phyloP scores from a whole-genome alignment of 306 rosid species.

The Quercus mongolica region DNA sequence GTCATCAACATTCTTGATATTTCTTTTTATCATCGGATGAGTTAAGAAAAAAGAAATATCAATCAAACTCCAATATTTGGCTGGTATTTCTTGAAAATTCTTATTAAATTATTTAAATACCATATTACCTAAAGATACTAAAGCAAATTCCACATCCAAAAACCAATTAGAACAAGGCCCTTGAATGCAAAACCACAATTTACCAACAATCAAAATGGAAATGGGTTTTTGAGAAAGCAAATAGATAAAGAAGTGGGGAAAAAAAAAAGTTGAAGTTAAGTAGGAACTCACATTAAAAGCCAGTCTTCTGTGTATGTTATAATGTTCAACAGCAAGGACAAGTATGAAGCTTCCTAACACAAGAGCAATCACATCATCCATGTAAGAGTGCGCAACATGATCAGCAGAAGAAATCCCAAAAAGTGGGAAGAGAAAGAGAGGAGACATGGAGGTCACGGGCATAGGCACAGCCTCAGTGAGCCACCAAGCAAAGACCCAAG shows the following conservation, averaged over 20 bases:
- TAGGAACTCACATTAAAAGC: slow-evolving; percentile 70
- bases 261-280: background rate
- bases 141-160: no score
- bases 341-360: slow-evolving; percentile 84
- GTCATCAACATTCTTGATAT: no score
- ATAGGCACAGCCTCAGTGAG: slow-evolving; percentile 82
- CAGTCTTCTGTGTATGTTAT: slow-evolving; percentile 72
- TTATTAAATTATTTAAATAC: no score
- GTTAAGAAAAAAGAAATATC: no score
- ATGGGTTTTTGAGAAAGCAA: background rate
- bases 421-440: slow-evolving; percentile 71
- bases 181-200: no score
- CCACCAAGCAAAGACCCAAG: slow-evolving; percentile 89
- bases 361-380: slow-evolving; percentile 77
- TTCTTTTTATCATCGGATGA: no score
- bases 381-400: slow-evolving; percentile 67
- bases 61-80: no score
- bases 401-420: slow-evolving; percentile 72
- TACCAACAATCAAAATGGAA: no score
- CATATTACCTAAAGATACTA: no score
- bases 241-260: background rate
- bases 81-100: no score
- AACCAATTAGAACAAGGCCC: no score
- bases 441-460: slow-evolving; percentile 84
- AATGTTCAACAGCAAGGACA: slow-evolving; percentile 90